These are phyloP conservation scores for Phytophthora pluvialis DNA, from an alignment of 352 stramenopile species.

Conservation along the genomic window DNA sequence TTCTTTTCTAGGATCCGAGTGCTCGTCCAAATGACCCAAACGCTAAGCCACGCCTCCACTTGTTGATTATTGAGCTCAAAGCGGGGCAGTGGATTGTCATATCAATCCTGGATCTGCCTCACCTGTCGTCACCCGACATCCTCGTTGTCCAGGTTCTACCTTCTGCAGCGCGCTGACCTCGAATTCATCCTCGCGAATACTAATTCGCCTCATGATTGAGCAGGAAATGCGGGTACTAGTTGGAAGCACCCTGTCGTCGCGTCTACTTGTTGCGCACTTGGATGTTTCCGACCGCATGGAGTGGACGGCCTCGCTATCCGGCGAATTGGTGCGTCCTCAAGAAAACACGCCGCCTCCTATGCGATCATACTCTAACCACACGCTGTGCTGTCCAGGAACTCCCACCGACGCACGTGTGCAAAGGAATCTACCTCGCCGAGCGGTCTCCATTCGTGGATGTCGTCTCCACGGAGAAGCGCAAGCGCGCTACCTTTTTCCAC, in stretches of 20 bases:
- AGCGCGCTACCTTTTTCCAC: slow-evolving; percentile 55
- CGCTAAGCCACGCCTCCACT: slow-evolving; percentile 30
- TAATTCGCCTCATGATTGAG: background rate
- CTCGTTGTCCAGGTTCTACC: slow-evolving; percentile 50
- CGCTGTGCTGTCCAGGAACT: slow-evolving; percentile 44
- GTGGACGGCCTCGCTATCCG: slow-evolving; percentile 45
- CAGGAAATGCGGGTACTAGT: slow-evolving; percentile 49
- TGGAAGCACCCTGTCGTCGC: slow-evolving; percentile 49
- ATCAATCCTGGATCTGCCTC: slow-evolving; percentile 30
- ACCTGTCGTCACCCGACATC: slow-evolving; percentile 45
- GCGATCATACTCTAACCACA: background rate
- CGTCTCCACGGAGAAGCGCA: slow-evolving; percentile 56
- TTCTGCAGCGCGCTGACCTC: background rate
- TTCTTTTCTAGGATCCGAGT: slow-evolving; percentile 9
- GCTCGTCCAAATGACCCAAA: background rate
- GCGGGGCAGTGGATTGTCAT: slow-evolving; percentile 28
- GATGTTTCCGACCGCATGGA: slow-evolving; percentile 24
- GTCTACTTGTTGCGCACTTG: slow-evolving; percentile 48
- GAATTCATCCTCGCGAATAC: background rate
- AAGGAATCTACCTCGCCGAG: slow-evolving; percentile 47
- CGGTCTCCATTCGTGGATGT: slow-evolving; percentile 60
- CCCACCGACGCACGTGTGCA: slow-evolving; percentile 47
- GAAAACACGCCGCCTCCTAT: background rate
- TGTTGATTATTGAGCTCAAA: slow-evolving; percentile 36
- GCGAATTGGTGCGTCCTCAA: slow-evolving; percentile 47